Percentiles rank a stretch among this genome's conserved stretches.
Evolutionary conservation across 2,329 filamentous ascomycete species (phyloP).

Genomic region (Stromatinia cepivora): DNA sequence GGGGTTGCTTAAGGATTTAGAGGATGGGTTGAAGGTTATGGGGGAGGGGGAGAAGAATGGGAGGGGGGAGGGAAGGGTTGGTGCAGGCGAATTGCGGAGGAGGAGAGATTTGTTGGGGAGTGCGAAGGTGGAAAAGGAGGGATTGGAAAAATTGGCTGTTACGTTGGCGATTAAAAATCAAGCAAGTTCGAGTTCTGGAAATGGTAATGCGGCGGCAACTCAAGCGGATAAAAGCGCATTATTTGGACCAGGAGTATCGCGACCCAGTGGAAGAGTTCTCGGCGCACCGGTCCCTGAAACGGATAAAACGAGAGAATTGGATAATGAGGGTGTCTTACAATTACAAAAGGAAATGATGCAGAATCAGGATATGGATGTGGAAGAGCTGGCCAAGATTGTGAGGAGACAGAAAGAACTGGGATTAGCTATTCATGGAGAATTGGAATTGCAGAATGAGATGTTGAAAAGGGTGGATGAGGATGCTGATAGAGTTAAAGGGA

Average conservation of each 20-base stretch:
- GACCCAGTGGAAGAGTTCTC: constrained; percentile 62
- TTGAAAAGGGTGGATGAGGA: constrained; percentile 67
- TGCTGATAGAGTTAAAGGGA: constrained; percentile 63
- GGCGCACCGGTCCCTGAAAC: constrained; percentile 74
- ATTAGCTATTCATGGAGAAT: constrained; percentile 71
- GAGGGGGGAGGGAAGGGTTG: constrained; percentile 47
- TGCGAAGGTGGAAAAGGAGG: constrained; percentile 72
- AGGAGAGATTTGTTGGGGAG: constrained; percentile 69
- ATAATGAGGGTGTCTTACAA: constrained; percentile 72
- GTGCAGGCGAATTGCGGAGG: constrained; percentile 72
- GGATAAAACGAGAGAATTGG: constrained; percentile 71
- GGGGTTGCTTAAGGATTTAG: constrained; percentile 61
- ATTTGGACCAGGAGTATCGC: constrained; percentile 45
- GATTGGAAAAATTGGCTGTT: constrained; percentile 70
- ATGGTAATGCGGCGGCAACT: constrained; percentile 31
- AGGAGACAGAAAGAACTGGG: constrained; percentile 76
- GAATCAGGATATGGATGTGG: constrained; percentile 73
- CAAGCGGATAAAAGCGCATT: constrained; percentile 49
- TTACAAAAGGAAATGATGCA: constrained; percentile 73
- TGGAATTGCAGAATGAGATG: constrained; percentile 70
- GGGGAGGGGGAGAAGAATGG: constrained; percentile 48
- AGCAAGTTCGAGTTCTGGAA: constrained; percentile 23
- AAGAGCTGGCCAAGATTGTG: constrained; percentile 67
- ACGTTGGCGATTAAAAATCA: constrained; percentile 52
- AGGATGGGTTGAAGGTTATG: constrained; percentile 63